Base-by-base conservation (phyloP, 352 stramenopile genomes). In the Globisporangium orthogonon region DNA sequence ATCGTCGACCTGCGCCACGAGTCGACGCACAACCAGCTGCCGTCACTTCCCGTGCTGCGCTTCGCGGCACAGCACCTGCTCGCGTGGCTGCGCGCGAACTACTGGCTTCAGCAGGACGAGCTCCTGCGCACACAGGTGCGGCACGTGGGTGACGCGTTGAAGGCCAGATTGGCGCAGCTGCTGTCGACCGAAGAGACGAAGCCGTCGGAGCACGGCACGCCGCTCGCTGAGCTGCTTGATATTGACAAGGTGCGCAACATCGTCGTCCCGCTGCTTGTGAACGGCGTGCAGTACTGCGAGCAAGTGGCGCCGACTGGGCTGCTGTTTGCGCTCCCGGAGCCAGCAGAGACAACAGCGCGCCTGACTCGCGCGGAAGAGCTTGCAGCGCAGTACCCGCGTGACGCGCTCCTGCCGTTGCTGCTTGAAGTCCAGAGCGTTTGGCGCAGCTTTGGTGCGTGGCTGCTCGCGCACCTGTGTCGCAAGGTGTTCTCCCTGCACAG, bases 1-100 rank as follows among this genome's bases (percentile, higher is more conserved):
- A 79, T 98, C 57, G 93, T 98, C 30, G 91, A 97, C 53, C 61
- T 97, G 61, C 84, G 93, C 30, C 93, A 98, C 63, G 91, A 97
- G 57, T 91, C 90, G 28, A 95, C 90, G 17, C 93, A 98, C 64
- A 97, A 97, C 70, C 82, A 95, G 51, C 65, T 98, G 46, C 93
- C 93, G n/a, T 88, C 87, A 41, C 66, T 98, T 7, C 72, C 83
- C 5, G 78, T 96, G 39, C 77, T 97, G 17, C 80, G 89, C 31
- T 85, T 98, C 29, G 89, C 87, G 17, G 76, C 88, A 4, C 70
- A 83, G 18, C 93, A 96, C 54, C 64, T 97, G 50, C 69, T 97
- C 41, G 74, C 86, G 40, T 98, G 92, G 75, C 83, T 97, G 56
- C 74, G 78, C 31, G 62, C 66, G 1, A 87, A 93, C 45, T 98